These are phyloP conservation scores for Cryptosporidium sp. DNA, from an alignment of 169 alveolate genomes.

Conservation along the genomic window DNA sequence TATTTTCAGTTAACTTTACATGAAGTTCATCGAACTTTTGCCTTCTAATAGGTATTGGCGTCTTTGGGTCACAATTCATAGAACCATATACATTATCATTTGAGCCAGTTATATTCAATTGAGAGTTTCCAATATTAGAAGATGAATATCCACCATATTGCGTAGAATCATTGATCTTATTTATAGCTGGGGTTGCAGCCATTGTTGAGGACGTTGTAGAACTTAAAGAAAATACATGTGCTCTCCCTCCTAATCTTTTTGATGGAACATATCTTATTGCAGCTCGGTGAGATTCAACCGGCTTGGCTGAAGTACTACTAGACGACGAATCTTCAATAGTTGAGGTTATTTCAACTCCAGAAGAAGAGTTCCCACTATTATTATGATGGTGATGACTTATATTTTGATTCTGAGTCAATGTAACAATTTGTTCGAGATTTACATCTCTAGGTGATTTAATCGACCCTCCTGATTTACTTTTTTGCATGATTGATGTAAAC, in stretches of 20 bases:
- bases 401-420: slow-evolving; percentile 50
- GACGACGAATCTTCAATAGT: slow-evolving; percentile 17
- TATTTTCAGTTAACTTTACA: slow-evolving; percentile 8
- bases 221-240: slow-evolving; percentile 68
- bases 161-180: slow-evolving; percentile 46
- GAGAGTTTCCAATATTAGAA: neutral
- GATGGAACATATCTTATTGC: slow-evolving; percentile 74
- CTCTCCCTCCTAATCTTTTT: slow-evolving; percentile 71
- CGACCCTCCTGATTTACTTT: slow-evolving; percentile 25
- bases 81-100: slow-evolving; percentile 16
- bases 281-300: slow-evolving; percentile 68
- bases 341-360: slow-evolving; percentile 34
- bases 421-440: slow-evolving; percentile 12
- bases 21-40: slow-evolving; percentile 31
- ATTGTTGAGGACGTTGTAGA: slow-evolving; percentile 71
- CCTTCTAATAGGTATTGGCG: slow-evolving; percentile 72
- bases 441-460: slow-evolving; percentile 43
- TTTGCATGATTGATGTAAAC: slow-evolving; percentile 66
- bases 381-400: neutral
- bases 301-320: slow-evolving; percentile 25
- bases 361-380: slow-evolving; percentile 17
- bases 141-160: slow-evolving; percentile 36
- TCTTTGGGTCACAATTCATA: slow-evolving; percentile 50
- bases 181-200: slow-evolving; percentile 57
- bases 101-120: neutral